A percentile compares a stretch with the other conserved stretches of the same genome.
These are phyloP conservation scores for Naganishia kalamii DNA, from an alignment of 768 basidiomycete species.

Conservation along the genomic window DNA sequence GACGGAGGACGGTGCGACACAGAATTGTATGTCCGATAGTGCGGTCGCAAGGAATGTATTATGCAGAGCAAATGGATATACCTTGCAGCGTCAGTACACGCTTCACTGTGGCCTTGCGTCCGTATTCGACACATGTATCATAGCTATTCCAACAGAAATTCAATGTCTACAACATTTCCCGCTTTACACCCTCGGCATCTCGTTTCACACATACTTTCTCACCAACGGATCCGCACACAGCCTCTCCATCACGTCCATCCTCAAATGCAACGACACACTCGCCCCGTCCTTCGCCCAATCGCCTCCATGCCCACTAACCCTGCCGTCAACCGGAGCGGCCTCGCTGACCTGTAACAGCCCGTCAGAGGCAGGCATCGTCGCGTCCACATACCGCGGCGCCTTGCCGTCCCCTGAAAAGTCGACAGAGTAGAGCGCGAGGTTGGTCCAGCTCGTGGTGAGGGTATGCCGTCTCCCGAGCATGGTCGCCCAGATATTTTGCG, in stretches of 20 bases:
- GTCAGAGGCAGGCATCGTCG: constrained; percentile 12
- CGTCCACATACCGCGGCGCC: constrained; percentile 11
- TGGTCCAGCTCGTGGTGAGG: constrained; percentile 5
- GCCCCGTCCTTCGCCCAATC: constrained; percentile 16
- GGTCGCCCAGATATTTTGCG: constrained; percentile 16
- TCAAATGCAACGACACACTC: constrained; percentile 18
- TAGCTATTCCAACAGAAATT: no score
- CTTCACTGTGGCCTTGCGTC: no score
- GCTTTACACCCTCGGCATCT: no score
- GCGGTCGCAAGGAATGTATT: no score
- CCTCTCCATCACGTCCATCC: constrained; percentile 11
- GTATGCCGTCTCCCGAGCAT: constrained; percentile 15
- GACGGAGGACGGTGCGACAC: no score
- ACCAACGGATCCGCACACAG: constrained; percentile 2
- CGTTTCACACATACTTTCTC: constrained; percentile 5
- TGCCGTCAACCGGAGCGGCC: background rate
- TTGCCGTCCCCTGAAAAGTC: background rate
- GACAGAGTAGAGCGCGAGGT: background rate
- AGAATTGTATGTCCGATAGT: no score
- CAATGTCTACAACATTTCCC: no score
- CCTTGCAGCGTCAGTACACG: no score
- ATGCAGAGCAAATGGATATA: no score
- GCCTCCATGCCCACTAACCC: background rate
- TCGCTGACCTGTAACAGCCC: constrained; percentile 14
- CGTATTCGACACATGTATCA: no score